Evolutionary conservation across 2,329 filamentous ascomycete species (phyloP).

Genomic region (Xylaria sp.): DNA sequence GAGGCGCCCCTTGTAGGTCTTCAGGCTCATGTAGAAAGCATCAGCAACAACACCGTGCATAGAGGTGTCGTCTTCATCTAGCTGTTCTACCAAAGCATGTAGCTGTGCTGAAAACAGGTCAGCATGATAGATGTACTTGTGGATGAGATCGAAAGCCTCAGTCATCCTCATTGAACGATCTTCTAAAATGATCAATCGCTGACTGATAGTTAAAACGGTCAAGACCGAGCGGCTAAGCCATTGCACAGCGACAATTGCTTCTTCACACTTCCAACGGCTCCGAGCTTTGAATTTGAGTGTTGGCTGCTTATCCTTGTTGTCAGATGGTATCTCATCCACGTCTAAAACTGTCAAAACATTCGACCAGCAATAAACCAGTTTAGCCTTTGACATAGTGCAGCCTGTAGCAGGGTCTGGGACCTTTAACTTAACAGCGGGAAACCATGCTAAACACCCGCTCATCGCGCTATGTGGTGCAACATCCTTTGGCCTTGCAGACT

Average conservation of each 20-base stretch:
- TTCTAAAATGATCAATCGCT: slow-evolving; percentile 89
- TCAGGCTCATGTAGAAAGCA: slow-evolving; percentile 98
- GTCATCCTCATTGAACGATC: slow-evolving; percentile 89
- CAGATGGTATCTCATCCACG: slow-evolving; percentile 72
- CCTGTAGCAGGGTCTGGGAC: slow-evolving; percentile 69
- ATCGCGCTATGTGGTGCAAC: slow-evolving; percentile 87
- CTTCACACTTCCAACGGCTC: slow-evolving; percentile 90
- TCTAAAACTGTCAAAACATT: slow-evolving; percentile 95
- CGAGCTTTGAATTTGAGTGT: slow-evolving; percentile 80
- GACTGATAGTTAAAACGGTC: slow-evolving; percentile 90
- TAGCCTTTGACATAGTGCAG: slow-evolving; percentile 76
- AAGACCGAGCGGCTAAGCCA: slow-evolving; percentile 96
- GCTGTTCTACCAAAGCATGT: slow-evolving; percentile 81
- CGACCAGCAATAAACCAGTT: slow-evolving; percentile 97
- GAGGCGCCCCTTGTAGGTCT: slow-evolving; percentile 89
- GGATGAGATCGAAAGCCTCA: slow-evolving; percentile 89
- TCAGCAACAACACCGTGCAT: slow-evolving; percentile 97
- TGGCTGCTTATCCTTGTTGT: slow-evolving; percentile 78
- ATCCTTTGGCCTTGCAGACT: slow-evolving; percentile 88
- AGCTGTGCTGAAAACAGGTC: slow-evolving; percentile 91
- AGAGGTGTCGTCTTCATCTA: slow-evolving; percentile 83
- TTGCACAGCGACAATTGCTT: slow-evolving; percentile 94
- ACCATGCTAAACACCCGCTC: slow-evolving; percentile 96
- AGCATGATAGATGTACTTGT: slow-evolving; percentile 89
- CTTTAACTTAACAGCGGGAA: slow-evolving; percentile 93